phyloP scores from a whole-genome alignment of 768 basidiomycete genomes.

The Kwoniella dejecticola region DNA sequence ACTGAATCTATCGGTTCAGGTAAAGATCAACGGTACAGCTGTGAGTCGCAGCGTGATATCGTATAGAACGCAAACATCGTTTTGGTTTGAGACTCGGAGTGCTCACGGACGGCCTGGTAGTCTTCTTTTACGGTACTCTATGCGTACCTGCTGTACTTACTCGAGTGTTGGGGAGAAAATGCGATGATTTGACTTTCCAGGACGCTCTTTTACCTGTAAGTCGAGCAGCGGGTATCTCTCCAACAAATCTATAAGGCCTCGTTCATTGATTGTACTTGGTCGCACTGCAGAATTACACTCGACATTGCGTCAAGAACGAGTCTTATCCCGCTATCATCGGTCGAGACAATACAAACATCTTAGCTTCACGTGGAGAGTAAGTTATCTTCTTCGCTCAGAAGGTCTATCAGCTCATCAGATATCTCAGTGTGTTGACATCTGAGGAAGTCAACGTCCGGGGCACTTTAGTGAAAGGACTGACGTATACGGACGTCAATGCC shows the following conservation, averaged over 20 bases:
- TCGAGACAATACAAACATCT: conserved; percentile 59
- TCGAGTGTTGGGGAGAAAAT: conserved; percentile 72
- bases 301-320: conserved; percentile 73
- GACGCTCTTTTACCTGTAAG: conserved; percentile 74
- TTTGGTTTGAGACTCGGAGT: too few relatives aligned
- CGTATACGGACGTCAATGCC: conserved; percentile 63
- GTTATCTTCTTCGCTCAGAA: not conserved
- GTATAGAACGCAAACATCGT: too few relatives aligned
- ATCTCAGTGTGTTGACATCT: conserved; percentile 4
- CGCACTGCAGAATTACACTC: conserved; percentile 67
- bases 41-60: conserved; percentile 19
- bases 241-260: too few relatives aligned
- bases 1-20: not conserved
- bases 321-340: conserved; percentile 87
- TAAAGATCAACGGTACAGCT: conserved; percentile 21
- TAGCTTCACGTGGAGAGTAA: conserved; percentile 57
- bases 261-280: not conserved
- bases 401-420: not conserved
- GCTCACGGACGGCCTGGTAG: too few relatives aligned
- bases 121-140: conserved; percentile 87
- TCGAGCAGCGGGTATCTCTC: too few relatives aligned
- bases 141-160: conserved; percentile 82
- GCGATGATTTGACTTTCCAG: conserved; percentile 66
- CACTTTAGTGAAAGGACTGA: conserved; percentile 74
- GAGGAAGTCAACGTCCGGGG: conserved; percentile 77